Evolutionary conservation across 371 early-diverging fungal species (phyloP).

Genomic region (Mortierella sp.): DNA sequence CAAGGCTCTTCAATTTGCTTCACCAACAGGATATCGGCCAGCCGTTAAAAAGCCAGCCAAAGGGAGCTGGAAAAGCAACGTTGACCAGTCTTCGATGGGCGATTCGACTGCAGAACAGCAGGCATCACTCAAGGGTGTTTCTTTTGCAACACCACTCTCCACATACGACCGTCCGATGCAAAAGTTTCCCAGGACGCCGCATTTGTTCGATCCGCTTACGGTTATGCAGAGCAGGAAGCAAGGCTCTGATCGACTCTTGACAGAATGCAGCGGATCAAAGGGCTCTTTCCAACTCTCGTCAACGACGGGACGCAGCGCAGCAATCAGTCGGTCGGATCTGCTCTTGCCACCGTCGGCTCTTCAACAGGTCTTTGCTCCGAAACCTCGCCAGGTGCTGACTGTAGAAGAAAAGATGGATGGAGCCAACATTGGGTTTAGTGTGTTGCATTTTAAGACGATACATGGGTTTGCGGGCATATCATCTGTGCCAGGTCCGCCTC

Average conservation of each 20-base stretch:
- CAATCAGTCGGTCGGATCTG: conserved; percentile 59
- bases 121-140: conserved; percentile 38
- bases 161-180: conserved; percentile 44
- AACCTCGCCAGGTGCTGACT: conserved; percentile 45
- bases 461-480: conserved; percentile 20
- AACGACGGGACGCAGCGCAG: conserved; percentile 37
- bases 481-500: conserved; percentile 13
- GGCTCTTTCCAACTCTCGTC: neutral
- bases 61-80: conserved; percentile 34
- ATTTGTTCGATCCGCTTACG: conserved; percentile 56
- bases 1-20: conserved; percentile 40
- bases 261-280: neutral
- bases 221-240: conserved; percentile 31
- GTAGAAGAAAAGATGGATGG: conserved; percentile 71
- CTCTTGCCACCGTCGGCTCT: conserved; percentile 50
- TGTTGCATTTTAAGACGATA: conserved; percentile 46
- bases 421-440: conserved; percentile 62
- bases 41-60: conserved; percentile 48
- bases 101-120: neutral
- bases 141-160: conserved; percentile 37
- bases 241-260: conserved; percentile 6
- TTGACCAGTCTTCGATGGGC: neutral
- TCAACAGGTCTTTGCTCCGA: conserved; percentile 33
- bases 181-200: conserved; percentile 59
- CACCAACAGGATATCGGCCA: conserved; percentile 41